Percentiles rank a stretch among this genome's conserved stretches.
Conservation (phyloP, 2,329 filamentous ascomycete genomes). For the Graphilbum fragrans region DNA sequence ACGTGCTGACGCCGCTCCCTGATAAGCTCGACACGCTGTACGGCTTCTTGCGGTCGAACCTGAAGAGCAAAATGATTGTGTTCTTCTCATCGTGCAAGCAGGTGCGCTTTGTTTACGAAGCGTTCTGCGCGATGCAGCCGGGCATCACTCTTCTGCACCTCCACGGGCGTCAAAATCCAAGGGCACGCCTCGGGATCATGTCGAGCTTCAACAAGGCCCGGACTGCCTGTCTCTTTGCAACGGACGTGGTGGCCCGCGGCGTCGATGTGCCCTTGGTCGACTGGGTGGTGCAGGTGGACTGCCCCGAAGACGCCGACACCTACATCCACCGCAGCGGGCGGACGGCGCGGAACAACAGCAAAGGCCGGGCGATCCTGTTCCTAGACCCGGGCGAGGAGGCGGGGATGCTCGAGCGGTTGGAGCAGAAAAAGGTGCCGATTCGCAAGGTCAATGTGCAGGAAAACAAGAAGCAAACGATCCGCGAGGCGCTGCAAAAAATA, state of each 20-base stretch:
- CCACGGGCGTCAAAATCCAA: conserved; percentile 87
- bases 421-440: conserved; percentile 82
- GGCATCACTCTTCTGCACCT: conserved; percentile 89
- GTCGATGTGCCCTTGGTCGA: conserved; percentile 95
- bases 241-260: conserved; percentile 86
- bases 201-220: conserved; percentile 70
- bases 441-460: conserved; percentile 75
- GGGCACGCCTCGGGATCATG: conserved; percentile 77
- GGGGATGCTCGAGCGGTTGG: conserved; percentile 77
- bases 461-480: conserved; percentile 80
- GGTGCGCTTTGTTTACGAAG: conserved; percentile 90
- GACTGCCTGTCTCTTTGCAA: conserved; percentile 82
- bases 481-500: conserved; percentile 80
- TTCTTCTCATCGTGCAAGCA: conserved; percentile 95
- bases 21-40: conserved; percentile 88
- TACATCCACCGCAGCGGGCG: conserved; percentile 95
- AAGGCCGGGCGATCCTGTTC: conserved; percentile 81
- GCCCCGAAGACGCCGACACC: conserved; percentile 90
- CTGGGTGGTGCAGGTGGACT: conserved; percentile 98
- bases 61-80: conserved; percentile 90
- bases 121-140: conserved; percentile 83
- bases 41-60: conserved; percentile 81
- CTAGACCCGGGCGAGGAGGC: conserved; percentile 84
- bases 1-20: conserved; percentile 70
- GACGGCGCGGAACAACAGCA: conserved; percentile 84